Base-by-base conservation (phyloP, 768 basidiomycete genomes). In the Hericium alpestre region DNA sequence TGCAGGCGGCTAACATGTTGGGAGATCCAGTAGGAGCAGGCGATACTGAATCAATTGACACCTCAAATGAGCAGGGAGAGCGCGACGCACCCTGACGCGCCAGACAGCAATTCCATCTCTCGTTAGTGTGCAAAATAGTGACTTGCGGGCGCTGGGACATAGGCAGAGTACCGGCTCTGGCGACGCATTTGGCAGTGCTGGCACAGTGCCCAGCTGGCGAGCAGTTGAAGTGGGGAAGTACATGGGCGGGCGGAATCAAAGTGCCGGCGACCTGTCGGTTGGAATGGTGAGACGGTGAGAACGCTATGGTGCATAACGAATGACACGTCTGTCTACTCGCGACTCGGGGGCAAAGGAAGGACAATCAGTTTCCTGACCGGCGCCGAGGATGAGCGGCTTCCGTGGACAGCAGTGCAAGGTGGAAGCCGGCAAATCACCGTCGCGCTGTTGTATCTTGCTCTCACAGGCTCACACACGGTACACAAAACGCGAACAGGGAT, bases 181-280 rank as follows among this genome's bases (percentile, higher is more conserved):
- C 13, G 79, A 74, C 49, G 79, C 69, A 59, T 85, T 80, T 27
- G 86, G 83, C 38, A 89, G 72, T n/a, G 81, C 76, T 38, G 89
- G 87, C 20, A 77, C 76, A 16, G 82, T 81, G 16, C 84, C 83
- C 43, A 92, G 76, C 65, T 83, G 87, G 65, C 80, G 75, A 27
- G 90, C 87, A 46, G 87, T 82, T 38, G 86, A 82, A 23, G 87
- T 91, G 57, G 88, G 90, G 70, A 92, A 92, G 72, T 91, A 93
- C 90, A 92, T 92, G 55, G 51, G 18, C 8, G 25, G 15, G 20
- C 43, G 43, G 43, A n/a, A 18, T n/a, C 43, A 32, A 32, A 32
- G 32, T 32, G 8, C 32, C 32, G 32, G 32, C 32, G 32, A 32
- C 32, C 32, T 32, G 32, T 32, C 32, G 32, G 9, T 32, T 4